Conservation (phyloP, 1,139 yeast genomes). For the Sugiyamaella grinbergsii region DNA sequence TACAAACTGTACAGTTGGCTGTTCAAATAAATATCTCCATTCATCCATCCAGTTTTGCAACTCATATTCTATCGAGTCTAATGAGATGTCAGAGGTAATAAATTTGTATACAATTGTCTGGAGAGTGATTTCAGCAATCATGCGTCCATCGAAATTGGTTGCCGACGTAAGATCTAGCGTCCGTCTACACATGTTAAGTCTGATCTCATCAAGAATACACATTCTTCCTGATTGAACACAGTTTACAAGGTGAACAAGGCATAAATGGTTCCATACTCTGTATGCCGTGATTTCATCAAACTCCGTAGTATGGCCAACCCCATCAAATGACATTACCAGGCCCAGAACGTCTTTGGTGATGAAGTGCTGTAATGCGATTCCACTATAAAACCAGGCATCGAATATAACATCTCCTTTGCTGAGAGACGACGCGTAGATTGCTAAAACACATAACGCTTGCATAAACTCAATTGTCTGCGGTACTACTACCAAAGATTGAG, state of each 20-base stretch:
- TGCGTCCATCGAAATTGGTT: constrained; percentile 79
- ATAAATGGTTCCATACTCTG: constrained; percentile 72
- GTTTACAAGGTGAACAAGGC: constrained; percentile 67
- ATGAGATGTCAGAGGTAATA: constrained; percentile 49
- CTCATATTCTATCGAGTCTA: constrained; percentile 42
- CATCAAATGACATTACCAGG: constrained; percentile 42
- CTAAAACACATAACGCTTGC: constrained; percentile 63
- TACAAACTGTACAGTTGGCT: constrained; percentile 71
- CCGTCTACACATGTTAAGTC: constrained; percentile 63
- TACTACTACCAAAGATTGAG: constrained; percentile 47
- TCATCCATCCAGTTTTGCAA: constrained; percentile 64
- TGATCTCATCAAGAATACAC: constrained; percentile 68
- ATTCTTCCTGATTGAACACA: constrained; percentile 73
- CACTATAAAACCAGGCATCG: constrained; percentile 65
- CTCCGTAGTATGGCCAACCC: constrained; percentile 46
- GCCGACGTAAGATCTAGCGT: constrained; percentile 64
- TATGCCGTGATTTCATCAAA: constrained; percentile 55
- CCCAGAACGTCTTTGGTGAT: constrained; percentile 51
- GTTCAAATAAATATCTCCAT: constrained; percentile 72
- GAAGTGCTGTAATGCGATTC: constrained; percentile 60
- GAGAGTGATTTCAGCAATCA: constrained; percentile 76
- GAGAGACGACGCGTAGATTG: constrained; percentile 62
- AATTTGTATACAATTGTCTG: constrained; percentile 64
- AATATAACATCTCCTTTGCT: constrained; percentile 53
- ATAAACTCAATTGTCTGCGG: constrained; percentile 58